Evolutionary conservation across 257 asterid species (phyloP), one percentile per base, ranked within the genome.

Genomic region (Fraxinus americana): DNA sequence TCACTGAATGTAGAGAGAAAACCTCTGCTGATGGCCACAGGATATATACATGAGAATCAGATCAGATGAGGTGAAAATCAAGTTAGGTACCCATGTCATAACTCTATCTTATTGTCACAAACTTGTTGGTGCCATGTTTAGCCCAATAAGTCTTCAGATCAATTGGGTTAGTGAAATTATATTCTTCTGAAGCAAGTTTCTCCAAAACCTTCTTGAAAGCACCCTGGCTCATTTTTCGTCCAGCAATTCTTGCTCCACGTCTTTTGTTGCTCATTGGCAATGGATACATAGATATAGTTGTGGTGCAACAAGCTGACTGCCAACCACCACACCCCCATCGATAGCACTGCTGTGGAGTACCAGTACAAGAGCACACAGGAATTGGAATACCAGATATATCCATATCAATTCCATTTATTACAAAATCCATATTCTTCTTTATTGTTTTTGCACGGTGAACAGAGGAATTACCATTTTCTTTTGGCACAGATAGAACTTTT

Each of bases 271-370:
- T 94, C 98, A 94, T 94, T 0, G 98, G 98, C 87, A 94, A 84
- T 3, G 98, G 98, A 72, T 94, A 91, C 96, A 89, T 90, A 0
- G 97, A 92, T 82, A 94, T 90, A 32, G 96, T 91, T 0, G 97
- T 92, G 76, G 98, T 94, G 82, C 98, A 94, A 71, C 98, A 94
- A 5, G 98, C 98, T 0, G 97, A 92, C 78, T 94, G 98, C 98
- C 98, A 94, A 21, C 98, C 98, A 57, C 98, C 98, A 70, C 93
- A 92, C 0, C 98, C 98, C 98, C 98, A 94, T 77, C 98, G 87
- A 67, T 94, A 94, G 41, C 98, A 94, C 77, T 94, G 99, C 86
- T 92, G 99, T 25, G 94, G 48, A 41, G 48, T 2, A 41, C 48
- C 48, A 2, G 48, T 41, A 41, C 48, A 41, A 41, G 48, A 41